Conservation (phyloP, 2,329 filamentous ascomycete species). For the Cladosporium sp. region DNA sequence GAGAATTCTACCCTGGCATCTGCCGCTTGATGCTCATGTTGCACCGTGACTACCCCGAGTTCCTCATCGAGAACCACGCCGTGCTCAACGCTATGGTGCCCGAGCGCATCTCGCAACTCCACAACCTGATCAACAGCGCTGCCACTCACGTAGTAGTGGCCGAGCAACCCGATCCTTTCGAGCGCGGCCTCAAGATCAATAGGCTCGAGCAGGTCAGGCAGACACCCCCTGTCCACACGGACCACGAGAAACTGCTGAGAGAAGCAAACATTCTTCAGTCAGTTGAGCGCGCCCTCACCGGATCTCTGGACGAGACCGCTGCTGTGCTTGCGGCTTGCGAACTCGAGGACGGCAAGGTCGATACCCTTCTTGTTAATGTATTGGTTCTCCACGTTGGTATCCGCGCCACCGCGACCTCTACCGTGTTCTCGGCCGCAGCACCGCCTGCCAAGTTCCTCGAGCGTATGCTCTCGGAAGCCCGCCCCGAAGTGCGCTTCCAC, state of each 20-base stretch:
- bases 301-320: conserved; percentile 65
- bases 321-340: conserved; percentile 72
- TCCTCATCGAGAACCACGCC: conserved; percentile 81
- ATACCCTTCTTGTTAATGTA: conserved; percentile 66
- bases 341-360: conserved; percentile 41
- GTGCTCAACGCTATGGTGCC: conserved; percentile 77
- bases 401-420: conserved; percentile 60
- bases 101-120: conserved; percentile 76
- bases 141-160: conserved; percentile 61
- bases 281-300: conserved; percentile 50
- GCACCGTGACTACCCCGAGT: conserved; percentile 93
- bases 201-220: conserved; percentile 69
- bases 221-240: conserved; percentile 60
- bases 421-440: conserved; percentile 61
- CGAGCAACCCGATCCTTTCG: conserved; percentile 70
- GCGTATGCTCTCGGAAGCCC: conserved; percentile 69
- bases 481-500: conserved; percentile 76
- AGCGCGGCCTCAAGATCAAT: conserved; percentile 70
- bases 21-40: conserved; percentile 79
- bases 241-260: conserved; percentile 52
- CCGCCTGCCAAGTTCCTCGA: conserved; percentile 69
- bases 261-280: conserved; percentile 50
- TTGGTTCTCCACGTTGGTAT: conserved; percentile 79
- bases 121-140: conserved; percentile 82
- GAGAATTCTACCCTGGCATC: conserved; percentile 79